Evolutionary conservation across 2,329 filamentous ascomycete species (phyloP).

Genomic region (Daldinia sp.): DNA sequence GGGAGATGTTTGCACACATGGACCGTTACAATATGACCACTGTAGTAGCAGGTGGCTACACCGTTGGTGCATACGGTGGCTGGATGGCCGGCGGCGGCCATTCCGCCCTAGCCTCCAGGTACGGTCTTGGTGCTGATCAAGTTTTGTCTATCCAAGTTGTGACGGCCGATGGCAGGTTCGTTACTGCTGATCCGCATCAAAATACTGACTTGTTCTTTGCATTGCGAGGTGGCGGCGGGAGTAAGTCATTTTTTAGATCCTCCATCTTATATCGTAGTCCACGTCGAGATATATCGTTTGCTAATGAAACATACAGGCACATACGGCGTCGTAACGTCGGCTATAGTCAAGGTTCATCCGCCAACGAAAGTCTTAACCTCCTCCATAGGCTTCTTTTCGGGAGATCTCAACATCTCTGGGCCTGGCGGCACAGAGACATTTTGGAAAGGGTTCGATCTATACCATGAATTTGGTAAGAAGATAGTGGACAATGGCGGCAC

Average conservation of each 20-base stretch:
- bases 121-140: conserved; percentile 62
- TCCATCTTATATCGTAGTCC: not conserved
- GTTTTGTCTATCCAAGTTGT: conserved; percentile 57
- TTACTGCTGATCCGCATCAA: conserved; percentile 55
- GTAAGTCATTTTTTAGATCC: conserved; percentile 26
- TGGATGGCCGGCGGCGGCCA: conserved; percentile 63
- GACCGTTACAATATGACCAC: conserved; percentile 45
- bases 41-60: conserved; percentile 46
- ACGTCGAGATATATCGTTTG: not conserved
- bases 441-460: conserved; percentile 47
- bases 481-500: conserved; percentile 49
- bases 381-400: conserved; percentile 36
- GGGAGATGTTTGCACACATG: conserved; percentile 47
- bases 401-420: conserved; percentile 11
- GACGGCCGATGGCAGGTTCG: conserved; percentile 54
- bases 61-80: conserved; percentile 56
- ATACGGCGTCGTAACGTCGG: conserved; percentile 46
- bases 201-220: conserved; percentile 67
- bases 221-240: conserved; percentile 59
- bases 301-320: conserved; percentile 34
- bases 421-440: conserved; percentile 34
- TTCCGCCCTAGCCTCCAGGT: conserved; percentile 53
- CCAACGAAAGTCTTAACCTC: conserved; percentile 35
- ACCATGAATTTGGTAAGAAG: conserved; percentile 47
- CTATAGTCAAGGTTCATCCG: conserved; percentile 44